These are phyloP conservation scores for Pseudocercospora eumusae DNA, from an alignment of 2,329 filamentous ascomycete species.

Conservation along the genomic window DNA sequence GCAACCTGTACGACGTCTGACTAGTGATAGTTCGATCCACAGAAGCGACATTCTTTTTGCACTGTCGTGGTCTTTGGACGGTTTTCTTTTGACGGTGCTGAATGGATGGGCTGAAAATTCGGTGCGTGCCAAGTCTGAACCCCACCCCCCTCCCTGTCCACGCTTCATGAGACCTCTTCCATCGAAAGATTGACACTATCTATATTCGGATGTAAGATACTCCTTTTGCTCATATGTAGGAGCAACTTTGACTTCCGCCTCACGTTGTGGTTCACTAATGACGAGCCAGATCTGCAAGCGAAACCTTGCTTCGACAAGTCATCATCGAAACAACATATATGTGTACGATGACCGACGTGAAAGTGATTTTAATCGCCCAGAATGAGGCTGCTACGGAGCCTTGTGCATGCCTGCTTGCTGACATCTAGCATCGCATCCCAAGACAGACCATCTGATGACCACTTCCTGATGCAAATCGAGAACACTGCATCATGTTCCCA, in stretches of 20 bases:
- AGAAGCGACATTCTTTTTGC: constrained; percentile 22
- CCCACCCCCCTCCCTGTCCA: no score
- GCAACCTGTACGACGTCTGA: background rate
- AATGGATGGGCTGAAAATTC: no score
- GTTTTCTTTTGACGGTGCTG: no score
- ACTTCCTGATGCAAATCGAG: background rate
- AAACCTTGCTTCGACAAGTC: background rate
- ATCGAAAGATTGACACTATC: no score
- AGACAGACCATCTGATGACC: background rate
- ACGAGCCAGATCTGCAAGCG: background rate
- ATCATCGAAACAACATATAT: background rate
- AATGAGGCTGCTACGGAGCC: background rate
- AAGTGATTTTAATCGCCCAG: no score
- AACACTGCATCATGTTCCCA: constrained; percentile 2
- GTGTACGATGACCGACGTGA: no score
- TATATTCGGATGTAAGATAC: no score
- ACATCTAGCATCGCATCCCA: background rate
- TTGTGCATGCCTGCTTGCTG: background rate
- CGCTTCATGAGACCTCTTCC: no score
- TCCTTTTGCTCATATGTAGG: no score
- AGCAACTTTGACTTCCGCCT: no score
- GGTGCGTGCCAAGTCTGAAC: no score
- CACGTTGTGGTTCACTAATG: no score
- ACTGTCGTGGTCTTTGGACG: background rate
- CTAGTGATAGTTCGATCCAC: constrained; percentile 18